Evolutionary conservation across 371 early-diverging fungal species (phyloP).

Genomic region (Batkoa obscura): DNA sequence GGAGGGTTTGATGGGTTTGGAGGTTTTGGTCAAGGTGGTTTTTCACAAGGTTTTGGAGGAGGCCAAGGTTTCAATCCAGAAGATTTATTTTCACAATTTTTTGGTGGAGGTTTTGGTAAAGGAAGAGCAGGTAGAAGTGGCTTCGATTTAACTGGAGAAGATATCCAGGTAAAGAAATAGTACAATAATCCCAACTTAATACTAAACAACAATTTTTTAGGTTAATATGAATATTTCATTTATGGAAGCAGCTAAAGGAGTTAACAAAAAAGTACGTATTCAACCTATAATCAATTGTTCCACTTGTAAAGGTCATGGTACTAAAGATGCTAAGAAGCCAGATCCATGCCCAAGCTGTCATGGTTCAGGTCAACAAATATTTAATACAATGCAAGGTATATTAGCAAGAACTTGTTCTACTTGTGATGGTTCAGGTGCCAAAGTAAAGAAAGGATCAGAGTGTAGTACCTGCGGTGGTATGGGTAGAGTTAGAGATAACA

Average conservation of each 20-base stretch:
- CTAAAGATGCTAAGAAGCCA: slow-evolving; percentile 47
- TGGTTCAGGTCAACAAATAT: slow-evolving; percentile 69
- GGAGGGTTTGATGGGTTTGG: slow-evolving; percentile 33
- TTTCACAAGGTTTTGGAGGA: slow-evolving; percentile 21
- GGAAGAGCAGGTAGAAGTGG: slow-evolving; percentile 19
- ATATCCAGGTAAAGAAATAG: slow-evolving; percentile 13
- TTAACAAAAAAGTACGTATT: slow-evolving; percentile 34
- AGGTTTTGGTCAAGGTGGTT: slow-evolving; percentile 17
- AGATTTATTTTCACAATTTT: slow-evolving; percentile 48
- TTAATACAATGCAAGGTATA: slow-evolving; percentile 21
- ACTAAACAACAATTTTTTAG: slow-evolving; percentile 9
- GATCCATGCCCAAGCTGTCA: slow-evolving; percentile 51
- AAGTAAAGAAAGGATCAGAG: slow-evolving; percentile 36
- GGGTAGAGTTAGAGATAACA: slow-evolving; percentile 49
- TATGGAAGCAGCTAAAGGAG: slow-evolving; percentile 77
- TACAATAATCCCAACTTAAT: neutral
- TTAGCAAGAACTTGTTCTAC: slow-evolving; percentile 42
- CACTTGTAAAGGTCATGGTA: slow-evolving; percentile 61
- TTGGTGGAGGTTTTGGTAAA: slow-evolving; percentile 40
- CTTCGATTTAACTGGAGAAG: slow-evolving; percentile 17
- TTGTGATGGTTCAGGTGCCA: slow-evolving; percentile 66
- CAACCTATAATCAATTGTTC: slow-evolving; percentile 42
- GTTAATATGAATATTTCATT: slow-evolving; percentile 40
- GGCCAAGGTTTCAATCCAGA: slow-evolving; percentile 31
- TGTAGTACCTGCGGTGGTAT: slow-evolving; percentile 64